phyloP scores from a whole-genome alignment of 805 yeast species.

The Candida piceae region DNA sequence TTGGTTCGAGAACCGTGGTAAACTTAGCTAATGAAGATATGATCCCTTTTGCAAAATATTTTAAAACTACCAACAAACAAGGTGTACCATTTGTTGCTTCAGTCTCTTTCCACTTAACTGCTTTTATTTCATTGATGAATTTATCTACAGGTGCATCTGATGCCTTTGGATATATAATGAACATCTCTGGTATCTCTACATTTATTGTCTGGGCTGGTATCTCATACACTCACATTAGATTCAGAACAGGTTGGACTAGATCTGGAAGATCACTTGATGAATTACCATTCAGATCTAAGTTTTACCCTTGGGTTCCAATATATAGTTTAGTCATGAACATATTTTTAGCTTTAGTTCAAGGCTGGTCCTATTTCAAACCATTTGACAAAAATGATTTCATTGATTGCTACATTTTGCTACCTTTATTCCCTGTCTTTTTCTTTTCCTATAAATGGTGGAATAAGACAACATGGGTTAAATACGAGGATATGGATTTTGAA shows the following conservation, averaged over 20 bases:
- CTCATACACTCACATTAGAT: conserved; percentile 50
- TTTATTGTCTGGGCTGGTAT: conserved; percentile 67
- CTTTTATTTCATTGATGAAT: conserved; percentile 53
- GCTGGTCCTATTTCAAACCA: conserved; percentile 61
- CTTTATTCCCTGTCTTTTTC: conserved; percentile 45
- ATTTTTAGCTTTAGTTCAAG: conserved; percentile 56
- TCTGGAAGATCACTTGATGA: conserved; percentile 41
- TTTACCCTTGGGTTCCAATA: conserved; percentile 48
- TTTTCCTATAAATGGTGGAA: conserved; percentile 17
- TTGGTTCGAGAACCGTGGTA: conserved; percentile 64
- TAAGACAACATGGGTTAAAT: conserved; percentile 29
- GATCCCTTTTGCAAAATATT: conserved; percentile 30
- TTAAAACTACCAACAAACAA: conserved; percentile 44
- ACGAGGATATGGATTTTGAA: conserved; percentile 43
- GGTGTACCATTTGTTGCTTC: conserved; percentile 65
- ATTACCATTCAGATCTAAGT: conserved; percentile 46
- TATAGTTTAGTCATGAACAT: conserved; percentile 45
- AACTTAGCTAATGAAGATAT: conserved; percentile 58
- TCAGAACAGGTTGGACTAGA: conserved; percentile 42
- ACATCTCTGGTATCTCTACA: conserved; percentile 60
- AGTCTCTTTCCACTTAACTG: conserved; percentile 48
- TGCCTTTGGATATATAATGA: conserved; percentile 58
- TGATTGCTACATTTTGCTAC: conserved; percentile 61
- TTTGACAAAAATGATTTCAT: conserved; percentile 50
- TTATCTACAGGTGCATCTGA: conserved; percentile 53